phyloP scores from a whole-genome alignment of 2,329 filamentous ascomycete genomes.

The Fusarium fujikuroi region DNA sequence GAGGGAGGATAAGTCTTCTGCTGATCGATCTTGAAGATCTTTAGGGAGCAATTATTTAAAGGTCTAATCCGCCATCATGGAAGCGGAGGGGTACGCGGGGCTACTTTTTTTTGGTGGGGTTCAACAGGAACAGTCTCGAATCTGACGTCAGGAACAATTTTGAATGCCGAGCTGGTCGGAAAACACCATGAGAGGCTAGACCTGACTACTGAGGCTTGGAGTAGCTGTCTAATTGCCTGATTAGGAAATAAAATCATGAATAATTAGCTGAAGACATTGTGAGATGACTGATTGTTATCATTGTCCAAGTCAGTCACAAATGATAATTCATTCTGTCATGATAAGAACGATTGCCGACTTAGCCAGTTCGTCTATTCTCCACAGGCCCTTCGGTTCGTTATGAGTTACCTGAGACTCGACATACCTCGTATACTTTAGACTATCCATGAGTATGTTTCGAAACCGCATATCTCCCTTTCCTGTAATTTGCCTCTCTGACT shows the following conservation, averaged over 20 bases:
- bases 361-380: neutral
- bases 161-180: conserved; percentile 13
- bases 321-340: neutral
- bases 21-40: conserved; percentile 15
- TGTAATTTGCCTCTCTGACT: neutral
- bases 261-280: neutral
- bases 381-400: no score
- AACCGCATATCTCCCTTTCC: neutral
- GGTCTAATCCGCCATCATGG: conserved; percentile 25
- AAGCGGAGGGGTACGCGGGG: conserved; percentile 47
- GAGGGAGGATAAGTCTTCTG: neutral
- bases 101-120: conserved; percentile 37
- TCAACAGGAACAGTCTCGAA: conserved; percentile 19
- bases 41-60: conserved; percentile 20
- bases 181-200: conserved; percentile 14
- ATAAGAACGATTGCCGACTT: neutral
- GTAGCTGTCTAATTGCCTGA: neutral
- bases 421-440: no score
- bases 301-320: neutral
- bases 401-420: neutral
- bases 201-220: neutral
- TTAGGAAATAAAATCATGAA: neutral
- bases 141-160: conserved; percentile 43
- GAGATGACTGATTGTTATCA: neutral
- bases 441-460: neutral